Base-by-base conservation (phyloP, 2,329 filamentous ascomycete genomes). In the Ophiostoma novo-ulmi region DNA sequence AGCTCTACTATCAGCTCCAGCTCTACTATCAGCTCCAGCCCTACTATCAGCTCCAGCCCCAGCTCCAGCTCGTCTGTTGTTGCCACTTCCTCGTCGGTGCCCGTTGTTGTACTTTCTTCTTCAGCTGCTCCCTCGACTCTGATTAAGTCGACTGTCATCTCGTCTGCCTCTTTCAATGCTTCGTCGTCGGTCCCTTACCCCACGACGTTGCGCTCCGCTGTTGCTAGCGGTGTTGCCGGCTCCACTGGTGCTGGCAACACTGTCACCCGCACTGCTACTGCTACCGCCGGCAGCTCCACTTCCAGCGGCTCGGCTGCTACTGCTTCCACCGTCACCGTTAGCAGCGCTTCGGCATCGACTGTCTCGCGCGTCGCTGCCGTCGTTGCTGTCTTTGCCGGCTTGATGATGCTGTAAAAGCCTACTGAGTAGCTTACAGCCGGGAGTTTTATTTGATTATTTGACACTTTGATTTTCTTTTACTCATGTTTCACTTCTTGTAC, bases 171-270 rank as follows among this genome's bases (percentile, higher is more conserved):
- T 13, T 31, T 5, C 26, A 61, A 69, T 31, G 58, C 39, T 2
- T 39, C 69, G 26, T 64, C 65, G n/a, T 70, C 65, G 52, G 67
- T 41, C 26, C 65, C 65, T 11, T 52, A 67, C 39, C 65, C 65
- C n/a, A 67, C 65, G n/a, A 65, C 63, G 6, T 35, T 31, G 5
- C 35, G 35, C 35, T 31, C 63, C 5, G 63, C 63, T 13, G 35
- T 38, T 20, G 35, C 63, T 7, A 44, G 65, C 65, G 36, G 38
- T 8, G 65, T 39, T 22, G 65, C 65, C 5, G 39, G 38, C n/a
- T 22, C 38, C 11, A 31, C 65, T 11, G 36, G 64, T 31, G 64
- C 39, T 39, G 35, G 36, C 17, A 31, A 41, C n/a, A 67, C 65
- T 22, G 38, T 41, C 36, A 39, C 65, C 11, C 36, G 65, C 65